A percentile compares a stretch with the other conserved stretches of the same genome.
Conservation (phyloP, 495 filamentous ascomycete species). For the Penicillium daleae region DNA sequence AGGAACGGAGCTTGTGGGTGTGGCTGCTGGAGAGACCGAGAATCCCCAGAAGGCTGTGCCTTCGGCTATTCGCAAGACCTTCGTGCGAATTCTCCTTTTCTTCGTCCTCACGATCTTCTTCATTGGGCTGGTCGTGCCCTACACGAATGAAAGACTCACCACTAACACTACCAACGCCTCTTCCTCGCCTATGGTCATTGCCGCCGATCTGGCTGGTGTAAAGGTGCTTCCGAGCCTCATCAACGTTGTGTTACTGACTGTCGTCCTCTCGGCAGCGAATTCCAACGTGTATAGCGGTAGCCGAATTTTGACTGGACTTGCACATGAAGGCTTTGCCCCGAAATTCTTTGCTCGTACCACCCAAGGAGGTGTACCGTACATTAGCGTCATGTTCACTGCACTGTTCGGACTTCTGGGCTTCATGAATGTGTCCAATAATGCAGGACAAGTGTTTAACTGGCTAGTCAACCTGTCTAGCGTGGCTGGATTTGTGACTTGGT, state of each 20-base stretch:
- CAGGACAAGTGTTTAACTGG: constrained; percentile 52
- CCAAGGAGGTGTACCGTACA: constrained; percentile 54
- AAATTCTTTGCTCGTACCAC: constrained; percentile 52
- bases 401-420: constrained; percentile 53
- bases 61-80: constrained; percentile 68
- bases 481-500: constrained; percentile 68
- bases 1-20: constrained; percentile 68
- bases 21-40: constrained; percentile 68
- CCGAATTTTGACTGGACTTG: constrained; percentile 64
- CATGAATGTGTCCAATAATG: constrained; percentile 49
- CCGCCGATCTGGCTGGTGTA: constrained; percentile 64
- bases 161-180: constrained; percentile 56
- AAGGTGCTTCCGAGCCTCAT: constrained; percentile 70
- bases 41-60: constrained; percentile 67
- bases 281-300: constrained; percentile 76
- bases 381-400: constrained; percentile 49
- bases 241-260: constrained; percentile 74
- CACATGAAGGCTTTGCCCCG: constrained; percentile 62
- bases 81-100: constrained; percentile 69
- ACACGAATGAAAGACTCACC: constrained; percentile 34
- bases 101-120: constrained; percentile 69
- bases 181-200: constrained; percentile 66
- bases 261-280: constrained; percentile 71
- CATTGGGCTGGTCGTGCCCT: constrained; percentile 67
- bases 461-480: constrained; percentile 61